These are phyloP conservation scores for Babesia bigemina DNA, from an alignment of 169 alveolate species.

Conservation along the genomic window DNA sequence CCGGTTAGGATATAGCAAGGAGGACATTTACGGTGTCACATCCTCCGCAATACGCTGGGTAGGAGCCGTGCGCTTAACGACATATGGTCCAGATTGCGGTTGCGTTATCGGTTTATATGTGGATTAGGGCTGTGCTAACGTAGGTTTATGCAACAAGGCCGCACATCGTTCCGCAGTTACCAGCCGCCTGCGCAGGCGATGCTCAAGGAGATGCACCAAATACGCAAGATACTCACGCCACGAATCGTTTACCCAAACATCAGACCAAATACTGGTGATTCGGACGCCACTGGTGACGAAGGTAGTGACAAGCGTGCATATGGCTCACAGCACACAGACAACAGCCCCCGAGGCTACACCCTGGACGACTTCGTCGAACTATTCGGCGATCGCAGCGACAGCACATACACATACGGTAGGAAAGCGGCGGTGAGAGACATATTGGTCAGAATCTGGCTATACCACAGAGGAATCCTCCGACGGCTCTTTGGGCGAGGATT, in stretches of 20 bases:
- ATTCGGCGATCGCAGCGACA: slow-evolving; percentile 42
- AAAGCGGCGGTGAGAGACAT: not conserved
- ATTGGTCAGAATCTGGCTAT: slow-evolving; percentile 41
- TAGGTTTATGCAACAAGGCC: not conserved
- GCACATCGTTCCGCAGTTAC: slow-evolving; percentile 14
- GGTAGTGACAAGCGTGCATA: not conserved
- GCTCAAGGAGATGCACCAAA: slow-evolving; percentile 57
- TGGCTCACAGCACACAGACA: not conserved
- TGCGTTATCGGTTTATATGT: not conserved
- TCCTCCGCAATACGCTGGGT: slow-evolving; percentile 13
- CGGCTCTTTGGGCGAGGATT: slow-evolving; percentile 58
- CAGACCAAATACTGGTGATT: not conserved
- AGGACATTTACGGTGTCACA: not conserved
- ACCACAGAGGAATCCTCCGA: slow-evolving; percentile 22
- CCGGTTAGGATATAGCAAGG: not conserved
- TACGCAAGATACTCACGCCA: slow-evolving; percentile 46
- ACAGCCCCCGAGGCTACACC: slow-evolving; percentile 19
- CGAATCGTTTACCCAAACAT: slow-evolving; percentile 31
- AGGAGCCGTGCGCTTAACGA: not conserved
- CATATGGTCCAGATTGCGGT: slow-evolving; percentile 4
- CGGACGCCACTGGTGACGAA: not conserved
- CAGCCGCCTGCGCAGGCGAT: slow-evolving; percentile 60
- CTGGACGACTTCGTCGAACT: slow-evolving; percentile 50
- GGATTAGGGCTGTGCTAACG: slow-evolving; percentile 17
- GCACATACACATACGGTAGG: slow-evolving; percentile 57